phyloP scores from a whole-genome alignment of 2,329 filamentous ascomycete species.

The Aspergillus luchuensis region DNA sequence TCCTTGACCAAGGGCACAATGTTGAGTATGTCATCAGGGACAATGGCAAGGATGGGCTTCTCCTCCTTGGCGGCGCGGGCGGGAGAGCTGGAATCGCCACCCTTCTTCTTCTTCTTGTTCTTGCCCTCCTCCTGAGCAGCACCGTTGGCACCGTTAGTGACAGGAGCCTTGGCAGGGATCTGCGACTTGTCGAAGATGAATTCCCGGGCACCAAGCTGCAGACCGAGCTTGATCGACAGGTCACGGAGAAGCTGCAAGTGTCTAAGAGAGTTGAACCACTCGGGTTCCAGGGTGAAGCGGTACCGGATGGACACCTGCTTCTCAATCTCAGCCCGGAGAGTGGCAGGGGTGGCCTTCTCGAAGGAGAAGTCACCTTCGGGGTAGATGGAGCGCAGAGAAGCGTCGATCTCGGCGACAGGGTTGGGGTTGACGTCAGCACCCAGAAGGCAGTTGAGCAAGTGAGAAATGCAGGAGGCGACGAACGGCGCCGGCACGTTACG shows the following conservation, averaged over 20 bases:
- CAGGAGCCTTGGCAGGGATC: slow-evolving; percentile 36
- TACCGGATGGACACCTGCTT: slow-evolving; percentile 73
- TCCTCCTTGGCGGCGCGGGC: slow-evolving; percentile 45
- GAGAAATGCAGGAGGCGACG: slow-evolving; percentile 75
- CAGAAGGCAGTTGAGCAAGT: slow-evolving; percentile 91
- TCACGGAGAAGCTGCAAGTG: slow-evolving; percentile 86
- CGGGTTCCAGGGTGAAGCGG: slow-evolving; percentile 69
- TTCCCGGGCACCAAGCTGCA: slow-evolving; percentile 80
- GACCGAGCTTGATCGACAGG: slow-evolving; percentile 80
- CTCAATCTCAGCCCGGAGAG: slow-evolving; percentile 68
- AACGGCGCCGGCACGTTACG: slow-evolving; percentile 78
- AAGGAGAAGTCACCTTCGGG: slow-evolving; percentile 80
- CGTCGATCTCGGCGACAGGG: slow-evolving; percentile 76
- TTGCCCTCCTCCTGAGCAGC: slow-evolving; percentile 41
- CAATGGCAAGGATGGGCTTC: slow-evolving; percentile 65
- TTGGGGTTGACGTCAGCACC: slow-evolving; percentile 74
- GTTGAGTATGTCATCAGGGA: slow-evolving; percentile 83
- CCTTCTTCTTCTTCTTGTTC: slow-evolving; percentile 66
- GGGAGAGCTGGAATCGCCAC: slow-evolving; percentile 52
- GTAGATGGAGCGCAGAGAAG: slow-evolving; percentile 73
- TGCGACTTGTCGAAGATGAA: slow-evolving; percentile 65
- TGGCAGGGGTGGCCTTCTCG: slow-evolving; percentile 73
- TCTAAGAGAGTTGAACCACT: slow-evolving; percentile 69
- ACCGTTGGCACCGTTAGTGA: slow-evolving; percentile 42
- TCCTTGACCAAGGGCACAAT: slow-evolving; percentile 95